Evolutionary conservation across 2,329 filamentous ascomycete species (phyloP).

Genomic region (Fusarium palustre): DNA sequence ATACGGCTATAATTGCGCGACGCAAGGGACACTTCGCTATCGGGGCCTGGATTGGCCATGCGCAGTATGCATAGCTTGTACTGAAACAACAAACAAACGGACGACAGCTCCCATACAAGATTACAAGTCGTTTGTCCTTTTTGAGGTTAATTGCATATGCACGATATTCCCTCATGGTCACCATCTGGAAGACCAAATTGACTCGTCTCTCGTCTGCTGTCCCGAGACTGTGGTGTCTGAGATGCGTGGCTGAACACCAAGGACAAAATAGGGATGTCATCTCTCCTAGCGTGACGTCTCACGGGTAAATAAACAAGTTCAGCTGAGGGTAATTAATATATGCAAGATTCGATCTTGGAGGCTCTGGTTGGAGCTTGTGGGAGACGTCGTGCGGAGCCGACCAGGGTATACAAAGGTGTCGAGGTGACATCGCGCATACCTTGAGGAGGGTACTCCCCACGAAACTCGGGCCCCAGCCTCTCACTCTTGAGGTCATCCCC

Average conservation of each 20-base stretch:
- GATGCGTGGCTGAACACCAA: conserved; percentile 25
- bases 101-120: neutral
- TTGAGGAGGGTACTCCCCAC: conserved; percentile 39
- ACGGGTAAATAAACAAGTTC: conserved; percentile 20
- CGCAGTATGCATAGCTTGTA: conserved; percentile 12
- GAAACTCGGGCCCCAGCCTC: conserved; percentile 17
- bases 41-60: conserved; percentile 10
- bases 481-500: conserved; percentile 30
- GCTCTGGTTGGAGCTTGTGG: conserved; percentile 43
- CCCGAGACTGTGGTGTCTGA: conserved; percentile 20
- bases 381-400: conserved; percentile 39
- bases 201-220: conserved; percentile 5
- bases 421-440: conserved; percentile 41
- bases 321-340: conserved; percentile 25
- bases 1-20: conserved; percentile 24
- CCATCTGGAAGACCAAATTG: neutral
- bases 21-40: conserved; percentile 36
- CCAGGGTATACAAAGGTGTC: conserved; percentile 44
- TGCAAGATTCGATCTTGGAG: conserved; percentile 41
- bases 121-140: neutral
- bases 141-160: conserved; percentile 14
- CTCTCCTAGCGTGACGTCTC: conserved; percentile 14
- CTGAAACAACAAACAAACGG: conserved; percentile 8
- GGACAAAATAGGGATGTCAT: conserved; percentile 20
- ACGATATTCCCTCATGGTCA: conserved; percentile 13